Evolutionary conservation across 169 alveolate genomes (phyloP), one percentile per base, ranked within the genome.

Genomic region (Perkinsus chesapeaki): DNA sequence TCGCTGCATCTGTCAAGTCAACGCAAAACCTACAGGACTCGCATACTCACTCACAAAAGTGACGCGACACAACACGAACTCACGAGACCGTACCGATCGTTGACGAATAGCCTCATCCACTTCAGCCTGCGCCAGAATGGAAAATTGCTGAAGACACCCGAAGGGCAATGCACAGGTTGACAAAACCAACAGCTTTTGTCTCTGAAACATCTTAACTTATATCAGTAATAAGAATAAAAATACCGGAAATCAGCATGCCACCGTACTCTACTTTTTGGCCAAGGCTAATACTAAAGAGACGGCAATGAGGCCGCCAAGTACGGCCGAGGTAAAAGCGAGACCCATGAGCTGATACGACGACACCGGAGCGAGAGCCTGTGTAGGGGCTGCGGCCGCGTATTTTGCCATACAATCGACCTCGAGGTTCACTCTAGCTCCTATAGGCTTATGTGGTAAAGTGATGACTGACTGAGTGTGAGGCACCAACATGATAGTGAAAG

Each of bases 381-480:
- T 23, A 1, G 7, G 82, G 12, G 82, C 82, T 0, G 82, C 82
- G 27, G 82, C 31, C 91, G 39, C 93, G 47, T 92, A 92, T 36
- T 92, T 92, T 16, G 91, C 93, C 91, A 92, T 3, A 39, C 47
- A 38, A 92, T 92, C 93, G 34, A 92, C 93, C 91, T 92, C 93
- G 9, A 92, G 47, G n/a, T 92, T 92, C 37, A 92, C 93, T 39
- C 43, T 20, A 39, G 9, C 93, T 23, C 93, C 93, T 5, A 37
- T 36, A 3, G 47, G n/a, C 93, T 39, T 37, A 16, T 37, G 39
- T 9, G 93, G 91, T 10, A 92, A n/a, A 20, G 48, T 92, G 39
- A 92, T 73, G 27, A n/a, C 16, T 5, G 38, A 31, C 91, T 92
- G 93, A 0, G 93, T 92, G 91, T 92, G 93, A 9, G 93, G 72